A percentile compares a stretch with the other conserved stretches of the same genome.
Evolutionary conservation across 2,329 filamentous ascomycete species (phyloP).

Genomic region (Colletotrichum nymphaeae): DNA sequence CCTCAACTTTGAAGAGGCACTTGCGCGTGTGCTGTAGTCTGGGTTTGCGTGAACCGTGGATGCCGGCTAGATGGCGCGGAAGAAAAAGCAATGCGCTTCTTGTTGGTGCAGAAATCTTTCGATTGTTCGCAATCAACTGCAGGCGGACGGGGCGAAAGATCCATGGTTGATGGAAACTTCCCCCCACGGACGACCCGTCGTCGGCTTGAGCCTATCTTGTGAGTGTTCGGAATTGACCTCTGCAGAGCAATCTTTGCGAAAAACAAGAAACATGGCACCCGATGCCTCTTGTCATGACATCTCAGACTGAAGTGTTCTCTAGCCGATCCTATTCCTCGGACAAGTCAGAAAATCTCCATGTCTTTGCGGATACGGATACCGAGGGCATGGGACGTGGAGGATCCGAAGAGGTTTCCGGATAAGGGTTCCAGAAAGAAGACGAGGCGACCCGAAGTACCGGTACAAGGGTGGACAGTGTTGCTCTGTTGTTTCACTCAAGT

Average conservation of each 20-base stretch:
- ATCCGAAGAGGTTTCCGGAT: background rate
- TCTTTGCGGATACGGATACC: background rate
- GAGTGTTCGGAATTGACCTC: background rate
- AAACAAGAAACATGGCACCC: background rate
- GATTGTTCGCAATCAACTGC: constrained; percentile 4
- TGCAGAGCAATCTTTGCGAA: background rate
- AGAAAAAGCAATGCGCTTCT: background rate
- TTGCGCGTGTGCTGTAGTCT: background rate
- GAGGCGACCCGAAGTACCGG: constrained; percentile 17
- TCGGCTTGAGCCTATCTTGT: background rate
- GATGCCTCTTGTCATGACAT: background rate
- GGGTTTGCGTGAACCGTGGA: background rate
- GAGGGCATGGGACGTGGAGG: background rate
- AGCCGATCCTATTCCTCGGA: background rate
- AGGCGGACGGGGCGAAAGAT: background rate
- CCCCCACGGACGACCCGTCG: background rate
- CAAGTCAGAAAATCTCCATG: background rate
- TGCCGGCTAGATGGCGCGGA: background rate
- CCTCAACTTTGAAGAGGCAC: background rate
- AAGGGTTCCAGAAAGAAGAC: background rate
- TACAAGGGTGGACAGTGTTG: constrained; percentile 22
- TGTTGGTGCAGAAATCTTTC: constrained; percentile 15
- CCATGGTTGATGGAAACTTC: background rate
- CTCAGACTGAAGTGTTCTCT: background rate
- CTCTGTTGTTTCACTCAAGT: constrained; percentile 13